phyloP scores from a whole-genome alignment of 345 rosid genomes.

The Mallotus nudiflorus region DNA sequence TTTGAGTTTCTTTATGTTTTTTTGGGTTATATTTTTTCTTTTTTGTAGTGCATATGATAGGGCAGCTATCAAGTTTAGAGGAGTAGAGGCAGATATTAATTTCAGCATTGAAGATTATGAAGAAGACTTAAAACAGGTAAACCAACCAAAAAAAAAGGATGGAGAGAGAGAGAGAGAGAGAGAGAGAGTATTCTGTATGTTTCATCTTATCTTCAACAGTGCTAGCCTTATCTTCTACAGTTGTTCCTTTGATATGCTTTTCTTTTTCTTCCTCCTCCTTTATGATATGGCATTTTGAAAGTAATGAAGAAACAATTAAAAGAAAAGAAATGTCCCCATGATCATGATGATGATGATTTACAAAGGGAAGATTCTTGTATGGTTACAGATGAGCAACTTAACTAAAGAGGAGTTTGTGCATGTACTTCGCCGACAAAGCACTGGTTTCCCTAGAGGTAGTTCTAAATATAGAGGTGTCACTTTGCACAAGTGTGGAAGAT shows the following conservation, averaged over 20 bases:
- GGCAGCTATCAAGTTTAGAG: slow-evolving; percentile 95
- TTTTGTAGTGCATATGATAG: slow-evolving; percentile 86
- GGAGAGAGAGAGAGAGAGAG: slow-evolving; percentile 1
- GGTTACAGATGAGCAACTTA: slow-evolving; percentile 73
- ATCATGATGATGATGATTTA: too few relatives aligned
- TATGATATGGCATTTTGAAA: slow-evolving; percentile 10
- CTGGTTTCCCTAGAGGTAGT: slow-evolving; percentile 94
- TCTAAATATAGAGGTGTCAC: slow-evolving; percentile 97
- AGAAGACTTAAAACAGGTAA: slow-evolving; percentile 88
- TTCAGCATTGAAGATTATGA: slow-evolving; percentile 80
- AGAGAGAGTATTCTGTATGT: not conserved
- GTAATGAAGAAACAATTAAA: slow-evolving; percentile 2
- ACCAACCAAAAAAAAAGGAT: not conserved
- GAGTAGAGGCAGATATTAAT: slow-evolving; percentile 92
- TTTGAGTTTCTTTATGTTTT: not conserved
- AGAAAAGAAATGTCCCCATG: not conserved
- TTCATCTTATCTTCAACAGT: slow-evolving; percentile 41
- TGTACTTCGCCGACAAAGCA: slow-evolving; percentile 92
- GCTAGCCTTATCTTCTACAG: slow-evolving; percentile 41
- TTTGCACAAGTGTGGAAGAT: slow-evolving; percentile 96
- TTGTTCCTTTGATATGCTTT: slow-evolving; percentile 6
- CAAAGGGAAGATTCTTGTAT: slow-evolving; percentile 24
- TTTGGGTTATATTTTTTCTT: too few relatives aligned
- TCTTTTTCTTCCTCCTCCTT: not conserved
- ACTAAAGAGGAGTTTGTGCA: slow-evolving; percentile 96